Evolutionary conservation across 1,284 basidiomycete species (phyloP), one percentile per base, ranked within the genome.

Genomic region (Tremellales sp.): DNA sequence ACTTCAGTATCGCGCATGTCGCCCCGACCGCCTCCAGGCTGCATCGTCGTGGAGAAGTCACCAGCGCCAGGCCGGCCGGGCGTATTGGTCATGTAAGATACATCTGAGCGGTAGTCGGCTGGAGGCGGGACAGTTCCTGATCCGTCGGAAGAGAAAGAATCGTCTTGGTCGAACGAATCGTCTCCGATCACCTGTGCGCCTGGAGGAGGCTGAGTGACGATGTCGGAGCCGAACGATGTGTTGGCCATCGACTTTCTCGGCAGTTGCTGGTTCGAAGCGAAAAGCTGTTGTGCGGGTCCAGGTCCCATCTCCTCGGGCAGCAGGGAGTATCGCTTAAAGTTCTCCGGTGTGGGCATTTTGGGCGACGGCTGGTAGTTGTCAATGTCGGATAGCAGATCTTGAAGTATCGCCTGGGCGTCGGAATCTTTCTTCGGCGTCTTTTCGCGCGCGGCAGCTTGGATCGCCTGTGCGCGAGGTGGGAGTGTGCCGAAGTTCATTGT

Each of bases 401-500:
- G 62, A 11, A 74, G 49, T 24, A 72, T 64, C 21, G 57, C 43
- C 43, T 61, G 57, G 1, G 85, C 85, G 11, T 86, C 85, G 72
- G 77, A 3, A 85, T 82, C 5, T 39, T 57, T 57, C 15, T 27
- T 46, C 6, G 52, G 53, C 4, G 54, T 55, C 23, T 43, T 27
- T 6, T 79, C 79, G 48, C 77, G 79, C 7, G 81, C 81, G 4
- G 53, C 43, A 25, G 58, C 49, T 17, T 52, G 40, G 19, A 89
- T 77, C 41, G 64, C 62, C 31, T 58, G 46, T 0, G 78, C 81
- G 46, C 81, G 79, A 8, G 82, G 79, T 0, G 85, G 84, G n/a
- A 84, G 80, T 2, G 83, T 83, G 19, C 33, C 33, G 52, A 89
- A 90, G 24, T 84, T 86, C 81, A 92, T 84, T 49, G 86, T 85